phyloP scores from a whole-genome alignment of 1,284 basidiomycete genomes.

The Trichosporon sp. region DNA sequence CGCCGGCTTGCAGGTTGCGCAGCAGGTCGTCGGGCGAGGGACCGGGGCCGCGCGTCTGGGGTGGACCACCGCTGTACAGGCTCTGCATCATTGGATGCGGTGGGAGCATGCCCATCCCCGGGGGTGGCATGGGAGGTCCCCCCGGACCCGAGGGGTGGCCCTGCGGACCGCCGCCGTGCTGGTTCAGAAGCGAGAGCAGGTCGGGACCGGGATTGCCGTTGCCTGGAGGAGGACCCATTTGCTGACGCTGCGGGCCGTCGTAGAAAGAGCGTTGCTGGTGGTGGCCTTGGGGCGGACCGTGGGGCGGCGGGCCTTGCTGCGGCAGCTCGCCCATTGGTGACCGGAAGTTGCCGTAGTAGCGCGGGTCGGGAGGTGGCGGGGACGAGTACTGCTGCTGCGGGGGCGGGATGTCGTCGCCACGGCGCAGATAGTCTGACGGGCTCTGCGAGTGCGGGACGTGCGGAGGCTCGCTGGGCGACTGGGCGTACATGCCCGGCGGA shows the following conservation, averaged over 20 bases:
- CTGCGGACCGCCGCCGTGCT: slow-evolving; percentile 4
- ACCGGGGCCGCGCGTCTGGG: neutral
- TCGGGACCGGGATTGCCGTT: slow-evolving; percentile 7
- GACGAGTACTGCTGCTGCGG: slow-evolving; percentile 13
- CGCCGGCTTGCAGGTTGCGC: slow-evolving; percentile 18
- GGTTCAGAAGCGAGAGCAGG: slow-evolving; percentile 30
- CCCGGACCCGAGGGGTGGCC: neutral
- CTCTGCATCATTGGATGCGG: slow-evolving; percentile 16
- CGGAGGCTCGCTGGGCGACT: slow-evolving; percentile 7
- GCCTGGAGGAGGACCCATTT: slow-evolving; percentile 9
- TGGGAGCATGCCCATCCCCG: slow-evolving; percentile 20
- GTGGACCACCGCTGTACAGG: slow-evolving; percentile 7
- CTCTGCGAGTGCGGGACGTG: slow-evolving; percentile 10
- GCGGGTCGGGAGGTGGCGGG: slow-evolving; percentile 14
- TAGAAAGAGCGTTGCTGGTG: slow-evolving; percentile 5
- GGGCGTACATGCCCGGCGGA: slow-evolving; percentile 16
- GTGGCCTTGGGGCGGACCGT: neutral
- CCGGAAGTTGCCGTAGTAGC: slow-evolving; percentile 5
- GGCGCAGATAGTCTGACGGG: slow-evolving; percentile 6
- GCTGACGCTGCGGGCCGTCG: slow-evolving; percentile 6
- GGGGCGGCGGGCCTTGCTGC: neutral
- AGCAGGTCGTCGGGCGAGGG: slow-evolving; percentile 22
- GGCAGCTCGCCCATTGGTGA: slow-evolving; percentile 9
- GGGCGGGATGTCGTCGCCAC: slow-evolving; percentile 1
- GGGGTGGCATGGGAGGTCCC: slow-evolving; percentile 11